Base-by-base conservation (phyloP, 2,329 filamentous ascomycete genomes). In the Beauveria sp. region DNA sequence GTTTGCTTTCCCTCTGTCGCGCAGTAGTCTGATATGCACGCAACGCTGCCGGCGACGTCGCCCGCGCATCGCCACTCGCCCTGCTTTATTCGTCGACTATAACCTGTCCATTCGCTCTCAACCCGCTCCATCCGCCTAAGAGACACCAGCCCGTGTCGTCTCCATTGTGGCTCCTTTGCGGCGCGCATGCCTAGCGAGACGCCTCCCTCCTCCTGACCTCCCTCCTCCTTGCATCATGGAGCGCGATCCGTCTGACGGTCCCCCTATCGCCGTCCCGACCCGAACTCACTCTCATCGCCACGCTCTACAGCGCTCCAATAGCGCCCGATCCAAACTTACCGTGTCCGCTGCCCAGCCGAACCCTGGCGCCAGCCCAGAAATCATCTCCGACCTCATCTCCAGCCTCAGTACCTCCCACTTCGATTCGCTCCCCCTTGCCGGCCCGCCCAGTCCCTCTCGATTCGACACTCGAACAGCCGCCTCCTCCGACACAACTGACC, bases 361-460 rank as follows among this genome's bases (percentile, higher is more conserved):
- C 61, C 70, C 76, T 28, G 77, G 81, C 46, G 79, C 83, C 16
- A 85, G 84, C 54, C 88, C 88, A 62, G 87, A 90, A 70, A 83
- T 92, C 71, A 91, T 88, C 62, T 86, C 84, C 28, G 83, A 81
- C 60, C 77, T 86, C 60, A 92, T 89, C 75, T 90, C 87, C 65
- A 91, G 82, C 60, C 80, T 88, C 43, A 85, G 85, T 67, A 84
- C 85, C 69, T 90, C 83, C 63, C 87, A 90, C 71, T 91, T 91
- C 70, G 88, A 92, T 68, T 80, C 78, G 60, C 75, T 80, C 56
- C 75, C 79, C 64, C 73, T 76, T 16, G 75, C 78, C 40, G 68
- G 70, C 20, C 72, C 74, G 54, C 64, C 22, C 67, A 68, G 57
- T 6, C 57, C 62, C 38, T 57, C 43, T 76, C 55, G 76, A 77